phyloP scores from a whole-genome alignment of 2,329 filamentous ascomycete species.

The Ceratocystis lukuohia region DNA sequence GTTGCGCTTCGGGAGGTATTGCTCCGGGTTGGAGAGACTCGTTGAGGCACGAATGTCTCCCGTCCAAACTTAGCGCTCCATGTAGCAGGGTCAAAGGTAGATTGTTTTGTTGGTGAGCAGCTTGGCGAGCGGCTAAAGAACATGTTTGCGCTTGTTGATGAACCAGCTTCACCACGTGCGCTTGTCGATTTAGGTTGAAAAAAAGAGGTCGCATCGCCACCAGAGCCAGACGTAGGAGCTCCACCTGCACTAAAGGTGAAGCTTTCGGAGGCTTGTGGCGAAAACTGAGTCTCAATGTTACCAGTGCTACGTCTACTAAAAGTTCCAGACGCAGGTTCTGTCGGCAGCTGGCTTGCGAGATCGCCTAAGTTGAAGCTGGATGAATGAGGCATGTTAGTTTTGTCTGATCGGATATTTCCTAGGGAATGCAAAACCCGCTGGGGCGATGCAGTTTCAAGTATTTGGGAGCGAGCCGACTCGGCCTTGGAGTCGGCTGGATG shows the following conservation, averaged over 20 bases:
- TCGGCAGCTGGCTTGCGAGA: conserved; percentile 13
- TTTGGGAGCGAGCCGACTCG: conserved; percentile 1
- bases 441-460: conserved; percentile 4
- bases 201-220: conserved; percentile 6
- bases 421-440: not conserved
- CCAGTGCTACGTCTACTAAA: conserved; percentile 42
- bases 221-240: not conserved
- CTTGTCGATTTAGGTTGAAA: conserved; percentile 9
- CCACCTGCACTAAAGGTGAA: conserved; percentile 20
- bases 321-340: not conserved
- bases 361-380: conserved; percentile 15
- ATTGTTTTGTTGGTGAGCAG: conserved; percentile 11
- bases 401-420: not conserved
- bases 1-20: conserved; percentile 9
- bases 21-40: conserved; percentile 14
- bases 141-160: conserved; percentile 3
- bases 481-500: conserved; percentile 1
- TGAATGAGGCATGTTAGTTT: conserved; percentile 1
- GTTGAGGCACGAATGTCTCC: conserved; percentile 38
- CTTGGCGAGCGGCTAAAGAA: not conserved
- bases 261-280: conserved; percentile 6
- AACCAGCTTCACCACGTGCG: not conserved
- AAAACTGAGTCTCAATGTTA: conserved; percentile 48
- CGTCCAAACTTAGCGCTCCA: conserved; percentile 43
- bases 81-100: conserved; percentile 36